phyloP scores from a whole-genome alignment of 257 asterid genomes.

The Orobanche coerulescens region DNA sequence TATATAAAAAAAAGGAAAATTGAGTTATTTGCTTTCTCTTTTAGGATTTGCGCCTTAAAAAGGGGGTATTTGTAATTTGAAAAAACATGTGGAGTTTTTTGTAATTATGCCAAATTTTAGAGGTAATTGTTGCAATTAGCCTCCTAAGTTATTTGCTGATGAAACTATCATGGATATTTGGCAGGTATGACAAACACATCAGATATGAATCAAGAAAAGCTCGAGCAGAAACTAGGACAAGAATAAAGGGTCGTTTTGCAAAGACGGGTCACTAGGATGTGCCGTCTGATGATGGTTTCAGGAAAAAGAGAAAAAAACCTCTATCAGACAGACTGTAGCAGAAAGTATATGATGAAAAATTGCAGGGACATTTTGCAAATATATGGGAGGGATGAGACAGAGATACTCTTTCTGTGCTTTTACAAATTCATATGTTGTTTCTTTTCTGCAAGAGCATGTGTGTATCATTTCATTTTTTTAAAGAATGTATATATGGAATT shows the following conservation, averaged over 20 bases:
- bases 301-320: too few relatives aligned
- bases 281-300: background rate
- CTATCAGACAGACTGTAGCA: too few relatives aligned
- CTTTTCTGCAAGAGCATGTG: background rate
- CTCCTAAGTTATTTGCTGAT: too few relatives aligned
- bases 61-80: too few relatives aligned
- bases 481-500: too few relatives aligned
- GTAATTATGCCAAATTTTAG: background rate
- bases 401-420: background rate
- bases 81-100: background rate
- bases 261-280: constrained; percentile 44
- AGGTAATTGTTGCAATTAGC: background rate
- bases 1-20: too few relatives aligned
- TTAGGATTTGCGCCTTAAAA: too few relatives aligned
- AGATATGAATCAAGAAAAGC: constrained; percentile 84
- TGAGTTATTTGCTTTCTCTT: too few relatives aligned
- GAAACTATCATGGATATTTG: background rate
- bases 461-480: background rate
- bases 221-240: constrained; percentile 76
- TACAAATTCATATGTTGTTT: constrained; percentile 3
- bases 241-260: constrained; percentile 94
- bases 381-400: background rate
- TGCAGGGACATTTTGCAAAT: too few relatives aligned
- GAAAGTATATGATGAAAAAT: too few relatives aligned
- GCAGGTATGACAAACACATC: constrained; percentile 83